Evolutionary conservation across 2,329 filamentous ascomycete genomes (phyloP).

Genomic region (Nigrospora osmanthi): DNA sequence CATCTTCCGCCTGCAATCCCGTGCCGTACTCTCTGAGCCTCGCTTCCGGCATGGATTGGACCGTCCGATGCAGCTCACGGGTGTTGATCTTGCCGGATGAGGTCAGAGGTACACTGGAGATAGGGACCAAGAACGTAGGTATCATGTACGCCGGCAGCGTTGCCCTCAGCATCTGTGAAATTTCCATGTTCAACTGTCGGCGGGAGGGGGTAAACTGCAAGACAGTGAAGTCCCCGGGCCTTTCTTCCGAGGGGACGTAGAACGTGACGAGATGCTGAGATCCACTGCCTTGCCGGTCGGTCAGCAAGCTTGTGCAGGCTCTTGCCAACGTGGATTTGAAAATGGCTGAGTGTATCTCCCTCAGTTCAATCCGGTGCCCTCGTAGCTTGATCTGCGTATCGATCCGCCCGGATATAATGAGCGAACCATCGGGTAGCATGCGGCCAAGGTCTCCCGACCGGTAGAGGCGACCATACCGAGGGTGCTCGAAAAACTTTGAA

Average conservation of each 20-base stretch:
- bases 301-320: constrained; percentile 58
- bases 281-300: constrained; percentile 28
- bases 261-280: constrained; percentile 59
- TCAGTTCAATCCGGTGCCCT: constrained; percentile 71
- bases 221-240: constrained; percentile 20
- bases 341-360: constrained; percentile 62
- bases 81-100: constrained; percentile 69
- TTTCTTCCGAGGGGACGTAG: constrained; percentile 42
- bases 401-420: constrained; percentile 64
- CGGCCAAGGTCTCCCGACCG: constrained; percentile 76
- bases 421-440: constrained; percentile 67
- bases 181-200: constrained; percentile 22
- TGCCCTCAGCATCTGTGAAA: constrained; percentile 48
- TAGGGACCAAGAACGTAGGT: constrained; percentile 63
- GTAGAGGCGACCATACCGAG: constrained; percentile 65
- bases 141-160: constrained; percentile 71
- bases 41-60: constrained; percentile 34
- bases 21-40: constrained; percentile 30
- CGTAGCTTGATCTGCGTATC: constrained; percentile 79
- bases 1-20: constrained; percentile 20
- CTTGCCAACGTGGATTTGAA: constrained; percentile 40
- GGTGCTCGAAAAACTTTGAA: constrained; percentile 62
- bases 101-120: constrained; percentile 63
- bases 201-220: constrained; percentile 26
- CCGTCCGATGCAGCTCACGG: constrained; percentile 37